A percentile compares a stretch with the other conserved stretches of the same genome.
phyloP scores from a whole-genome alignment of 768 basidiomycete genomes.

The Russula griseocarnosa region DNA sequence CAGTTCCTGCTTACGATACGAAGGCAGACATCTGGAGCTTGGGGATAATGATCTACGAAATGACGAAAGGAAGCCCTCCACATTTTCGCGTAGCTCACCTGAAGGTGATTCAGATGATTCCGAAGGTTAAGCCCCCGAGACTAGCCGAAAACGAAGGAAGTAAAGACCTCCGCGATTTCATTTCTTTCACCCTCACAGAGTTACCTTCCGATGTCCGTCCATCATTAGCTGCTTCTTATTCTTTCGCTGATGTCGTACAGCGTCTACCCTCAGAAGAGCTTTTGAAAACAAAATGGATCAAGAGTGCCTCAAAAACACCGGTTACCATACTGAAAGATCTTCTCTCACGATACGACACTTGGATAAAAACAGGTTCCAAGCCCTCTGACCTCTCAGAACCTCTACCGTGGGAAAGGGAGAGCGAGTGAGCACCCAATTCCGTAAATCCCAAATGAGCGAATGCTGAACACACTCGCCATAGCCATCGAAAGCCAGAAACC shows the following conservation, averaged over 20 bases:
- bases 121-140: constrained; percentile 76
- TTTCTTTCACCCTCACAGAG: constrained; percentile 77
- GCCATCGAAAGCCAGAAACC: constrained; percentile 5
- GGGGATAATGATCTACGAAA: constrained; percentile 94
- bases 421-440: constrained; percentile 37
- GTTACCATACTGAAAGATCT: constrained; percentile 75
- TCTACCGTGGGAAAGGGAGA: constrained; percentile 68
- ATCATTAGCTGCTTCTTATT: neutral
- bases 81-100: constrained; percentile 79
- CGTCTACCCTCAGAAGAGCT: constrained; percentile 89
- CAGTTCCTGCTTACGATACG: constrained; percentile 86
- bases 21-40: constrained; percentile 99
- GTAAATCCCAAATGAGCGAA: constrained; percentile 25
- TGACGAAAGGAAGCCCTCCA: constrained; percentile 94
- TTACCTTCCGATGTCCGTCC: constrained; percentile 66
- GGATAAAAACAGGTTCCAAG: constrained; percentile 47
- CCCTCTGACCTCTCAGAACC: constrained; percentile 50
- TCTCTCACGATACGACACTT: constrained; percentile 69
- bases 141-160: constrained; percentile 74
- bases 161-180: constrained; percentile 85
- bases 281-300: constrained; percentile 86
- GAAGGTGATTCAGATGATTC: constrained; percentile 85
- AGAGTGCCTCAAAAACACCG: constrained; percentile 59
- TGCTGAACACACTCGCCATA: constrained; percentile 30
- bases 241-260: constrained; percentile 39